phyloP scores from a whole-genome alignment of 176 grass and related monocot genomes.

The Aegilops umbellulata region DNA sequence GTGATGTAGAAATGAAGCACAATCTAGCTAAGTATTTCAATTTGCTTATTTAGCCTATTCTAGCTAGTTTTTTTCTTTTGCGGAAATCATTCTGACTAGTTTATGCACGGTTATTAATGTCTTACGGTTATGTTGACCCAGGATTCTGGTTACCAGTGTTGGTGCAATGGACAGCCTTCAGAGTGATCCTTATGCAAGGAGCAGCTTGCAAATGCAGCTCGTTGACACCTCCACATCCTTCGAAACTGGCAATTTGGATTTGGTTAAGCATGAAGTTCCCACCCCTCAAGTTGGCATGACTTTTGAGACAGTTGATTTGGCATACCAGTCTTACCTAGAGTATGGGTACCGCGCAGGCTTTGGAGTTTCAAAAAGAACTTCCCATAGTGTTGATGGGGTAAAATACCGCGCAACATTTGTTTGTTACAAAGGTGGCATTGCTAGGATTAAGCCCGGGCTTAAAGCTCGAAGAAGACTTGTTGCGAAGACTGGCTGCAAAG shows the following conservation, averaged over 20 bases:
- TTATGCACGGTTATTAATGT: neutral
- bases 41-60: neutral
- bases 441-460: conserved; percentile 75
- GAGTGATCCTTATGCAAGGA: conserved; percentile 40
- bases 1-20: neutral
- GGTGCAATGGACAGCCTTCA: conserved; percentile 39
- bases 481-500: conserved; percentile 83
- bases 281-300: conserved; percentile 70
- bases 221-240: conserved; percentile 36
- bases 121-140: conserved; percentile 21
- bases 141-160: neutral
- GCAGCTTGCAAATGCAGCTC: conserved; percentile 23
- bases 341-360: conserved; percentile 80
- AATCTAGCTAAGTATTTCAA: neutral
- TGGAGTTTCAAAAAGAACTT: conserved; percentile 76
- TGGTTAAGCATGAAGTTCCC: conserved; percentile 37
- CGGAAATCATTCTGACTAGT: neutral
- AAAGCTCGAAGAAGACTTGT: conserved; percentile 85
- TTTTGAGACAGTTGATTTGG: conserved; percentile 75
- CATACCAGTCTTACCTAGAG: conserved; percentile 76
- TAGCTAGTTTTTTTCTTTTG: neutral
- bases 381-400: conserved; percentile 74
- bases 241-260: conserved; percentile 30
- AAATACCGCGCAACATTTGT: conserved; percentile 81
- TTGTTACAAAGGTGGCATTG: conserved; percentile 86